phyloP scores from a whole-genome alignment of 2,329 filamentous ascomycete genomes.

The Gaeumannomyces sp. region DNA sequence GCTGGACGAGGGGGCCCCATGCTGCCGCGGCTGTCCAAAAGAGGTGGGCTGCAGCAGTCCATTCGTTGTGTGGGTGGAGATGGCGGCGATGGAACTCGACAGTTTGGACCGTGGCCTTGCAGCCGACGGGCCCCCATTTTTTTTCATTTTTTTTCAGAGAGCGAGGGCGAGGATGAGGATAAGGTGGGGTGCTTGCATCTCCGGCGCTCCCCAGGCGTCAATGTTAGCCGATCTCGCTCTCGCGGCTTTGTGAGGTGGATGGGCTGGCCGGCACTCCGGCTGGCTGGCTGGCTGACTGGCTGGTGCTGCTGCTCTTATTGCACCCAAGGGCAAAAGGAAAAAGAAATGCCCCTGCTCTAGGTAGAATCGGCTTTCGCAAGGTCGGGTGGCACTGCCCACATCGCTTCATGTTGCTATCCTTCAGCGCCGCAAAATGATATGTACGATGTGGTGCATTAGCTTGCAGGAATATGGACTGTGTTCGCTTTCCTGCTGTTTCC shows the following conservation, averaged over 20 bases:
- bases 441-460: conserved; percentile 2
- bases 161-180: no score
- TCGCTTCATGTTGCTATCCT: not conserved
- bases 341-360: not conserved
- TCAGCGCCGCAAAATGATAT: not conserved
- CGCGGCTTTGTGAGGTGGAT: not conserved
- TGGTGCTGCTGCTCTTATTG: not conserved
- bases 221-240: not conserved
- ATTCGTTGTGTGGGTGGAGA: no score
- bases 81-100: no score
- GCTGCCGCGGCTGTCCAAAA: no score
- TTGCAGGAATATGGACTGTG: not conserved
- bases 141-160: no score
- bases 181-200: no score
- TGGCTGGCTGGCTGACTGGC: not conserved
- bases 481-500: conserved; percentile 1
- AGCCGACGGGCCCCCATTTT: no score
- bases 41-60: no score
- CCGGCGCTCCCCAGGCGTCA: no score
- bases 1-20: no score
- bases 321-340: not conserved
- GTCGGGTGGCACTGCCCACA: not conserved
- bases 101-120: no score
- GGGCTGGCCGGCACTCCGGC: not conserved
- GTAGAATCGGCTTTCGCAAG: not conserved